phyloP scores from a whole-genome alignment of 139 green algal species.

The Tetradesmus obliquus region DNA sequence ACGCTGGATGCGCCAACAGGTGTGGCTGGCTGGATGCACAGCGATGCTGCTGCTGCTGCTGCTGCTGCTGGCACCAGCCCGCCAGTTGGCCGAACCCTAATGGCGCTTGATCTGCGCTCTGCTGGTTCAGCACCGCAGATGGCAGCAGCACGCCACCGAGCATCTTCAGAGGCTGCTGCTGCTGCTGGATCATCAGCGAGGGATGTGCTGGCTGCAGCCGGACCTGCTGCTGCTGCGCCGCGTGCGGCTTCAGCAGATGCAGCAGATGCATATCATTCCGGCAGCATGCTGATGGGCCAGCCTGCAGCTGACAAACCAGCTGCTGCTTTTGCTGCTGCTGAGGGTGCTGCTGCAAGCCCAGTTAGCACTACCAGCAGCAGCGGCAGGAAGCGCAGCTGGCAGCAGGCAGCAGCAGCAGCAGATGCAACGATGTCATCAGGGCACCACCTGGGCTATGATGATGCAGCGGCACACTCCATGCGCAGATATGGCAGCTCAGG shows the following conservation, averaged over 20 bases:
- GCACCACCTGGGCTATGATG: background rate
- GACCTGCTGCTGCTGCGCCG: background rate
- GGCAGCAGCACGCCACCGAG: background rate
- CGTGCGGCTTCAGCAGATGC: background rate
- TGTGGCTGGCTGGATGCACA: background rate
- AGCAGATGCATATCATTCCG: background rate
- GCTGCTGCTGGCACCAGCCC: background rate
- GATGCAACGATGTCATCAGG: background rate
- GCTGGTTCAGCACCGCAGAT: background rate
- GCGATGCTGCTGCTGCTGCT: background rate
- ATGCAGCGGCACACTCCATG: background rate
- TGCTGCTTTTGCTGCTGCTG: constrained; percentile 13
- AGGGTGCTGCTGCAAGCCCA: background rate
- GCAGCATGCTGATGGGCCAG: background rate
- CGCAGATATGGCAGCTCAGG: background rate
- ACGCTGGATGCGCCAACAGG: background rate
- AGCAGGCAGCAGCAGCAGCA: constrained; percentile 9
- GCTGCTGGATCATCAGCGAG: background rate
- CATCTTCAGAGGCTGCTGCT: background rate
- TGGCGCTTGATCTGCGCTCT: background rate
- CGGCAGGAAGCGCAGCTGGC: constrained; percentile 10
- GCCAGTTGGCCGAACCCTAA: background rate
- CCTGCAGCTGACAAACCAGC: background rate
- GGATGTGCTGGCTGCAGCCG: background rate
- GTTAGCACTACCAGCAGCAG: constrained; percentile 8